Evolutionary conservation across 176 grass and related monocot species (phyloP).

Genomic region (Thalia dealbata): DNA sequence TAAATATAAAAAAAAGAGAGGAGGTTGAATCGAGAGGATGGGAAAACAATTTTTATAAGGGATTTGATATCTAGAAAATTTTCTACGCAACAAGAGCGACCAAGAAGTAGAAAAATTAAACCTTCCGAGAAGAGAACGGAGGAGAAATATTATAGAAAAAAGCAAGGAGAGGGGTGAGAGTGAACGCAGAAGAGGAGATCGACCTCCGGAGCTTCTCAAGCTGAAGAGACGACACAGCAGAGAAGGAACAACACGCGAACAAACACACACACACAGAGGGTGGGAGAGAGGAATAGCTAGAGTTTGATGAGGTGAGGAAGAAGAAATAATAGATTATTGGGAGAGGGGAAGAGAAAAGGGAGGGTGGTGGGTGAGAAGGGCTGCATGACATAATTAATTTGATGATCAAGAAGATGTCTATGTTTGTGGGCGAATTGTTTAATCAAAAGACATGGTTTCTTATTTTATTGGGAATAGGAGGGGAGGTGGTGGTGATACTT

Average conservation of each 20-base stretch:
- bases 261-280: slow-evolving; percentile 2
- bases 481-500: background rate
- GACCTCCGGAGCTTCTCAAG: background rate
- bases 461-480: background rate
- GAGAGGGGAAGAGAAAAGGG: background rate
- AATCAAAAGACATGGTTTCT: background rate
- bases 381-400: background rate
- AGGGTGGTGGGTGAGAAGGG: background rate
- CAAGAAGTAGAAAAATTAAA: slow-evolving; percentile 22
- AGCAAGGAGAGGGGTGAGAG: slow-evolving; percentile 12
- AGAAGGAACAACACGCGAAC: too few species aligned
- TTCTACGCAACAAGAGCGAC: slow-evolving; percentile 8
- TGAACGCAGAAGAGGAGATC: slow-evolving; percentile 4
- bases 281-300: slow-evolving; percentile 17
- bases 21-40: slow-evolving; percentile 18
- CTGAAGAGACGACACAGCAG: background rate
- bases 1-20: slow-evolving; percentile 27
- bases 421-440: slow-evolving; percentile 2
- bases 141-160: slow-evolving; percentile 29
- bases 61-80: slow-evolving; percentile 25
- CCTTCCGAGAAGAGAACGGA: too few species aligned
- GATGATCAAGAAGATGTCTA: slow-evolving; percentile 2
- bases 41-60: slow-evolving; percentile 25
- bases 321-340: slow-evolving; percentile 28
- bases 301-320: slow-evolving; percentile 27